These are phyloP conservation scores for Isatis tinctoria DNA, from an alignment of 345 rosid genomes.

Conservation along the genomic window DNA sequence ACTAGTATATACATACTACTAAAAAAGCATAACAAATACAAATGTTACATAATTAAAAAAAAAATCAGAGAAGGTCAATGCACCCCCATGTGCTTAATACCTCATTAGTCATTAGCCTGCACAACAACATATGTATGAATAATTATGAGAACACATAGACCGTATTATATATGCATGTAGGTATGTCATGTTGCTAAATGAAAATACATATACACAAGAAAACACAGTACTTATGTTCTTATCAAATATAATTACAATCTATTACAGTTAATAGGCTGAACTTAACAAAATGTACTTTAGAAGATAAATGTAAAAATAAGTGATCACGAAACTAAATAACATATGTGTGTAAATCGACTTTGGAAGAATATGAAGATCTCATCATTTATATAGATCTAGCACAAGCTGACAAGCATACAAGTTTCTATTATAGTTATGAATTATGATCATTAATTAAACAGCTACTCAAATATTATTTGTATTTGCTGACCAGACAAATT, in stretches of 20 bases:
- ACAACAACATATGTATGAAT: neutral
- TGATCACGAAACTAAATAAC: too few species aligned
- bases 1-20: neutral
- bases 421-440: too few species aligned
- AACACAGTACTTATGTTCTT: neutral
- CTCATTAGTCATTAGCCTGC: neutral
- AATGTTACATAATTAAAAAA: neutral
- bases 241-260: neutral
- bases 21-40: neutral
- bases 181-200: neutral
- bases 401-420: too few species aligned
- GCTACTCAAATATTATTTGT: too few species aligned
- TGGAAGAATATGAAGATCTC: too few species aligned
- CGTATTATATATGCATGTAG: neutral
- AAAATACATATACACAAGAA: neutral
- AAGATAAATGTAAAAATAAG: too few species aligned
- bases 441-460: too few species aligned
- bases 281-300: neutral
- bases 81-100: constrained; percentile 22
- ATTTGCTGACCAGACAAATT: neutral
- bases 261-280: neutral
- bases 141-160: neutral
- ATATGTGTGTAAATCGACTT: too few species aligned
- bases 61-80: neutral
- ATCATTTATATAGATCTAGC: too few species aligned